A percentile compares a stretch with the other conserved stretches of the same genome.
Evolutionary conservation across 2,329 filamentous ascomycete species (phyloP).

Genomic region (Intubia oerlemansii): DNA sequence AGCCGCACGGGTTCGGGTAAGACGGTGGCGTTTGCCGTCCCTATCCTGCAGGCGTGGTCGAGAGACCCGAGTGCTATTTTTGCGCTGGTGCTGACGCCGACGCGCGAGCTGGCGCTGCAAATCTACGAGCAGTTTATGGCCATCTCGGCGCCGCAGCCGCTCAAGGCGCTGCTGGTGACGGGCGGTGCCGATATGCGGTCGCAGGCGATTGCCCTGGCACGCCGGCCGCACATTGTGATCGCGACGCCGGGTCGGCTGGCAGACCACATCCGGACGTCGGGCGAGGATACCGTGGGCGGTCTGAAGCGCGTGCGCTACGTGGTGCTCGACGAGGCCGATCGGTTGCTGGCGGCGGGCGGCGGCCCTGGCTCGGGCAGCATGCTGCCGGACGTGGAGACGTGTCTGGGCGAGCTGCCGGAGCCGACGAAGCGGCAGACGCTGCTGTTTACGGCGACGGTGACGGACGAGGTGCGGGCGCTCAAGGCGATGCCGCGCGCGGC

Average conservation of each 20-base stretch:
- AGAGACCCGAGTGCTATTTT: slow-evolving; percentile 84
- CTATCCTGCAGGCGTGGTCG: slow-evolving; percentile 84
- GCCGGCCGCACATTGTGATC: slow-evolving; percentile 77
- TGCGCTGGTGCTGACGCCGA: slow-evolving; percentile 74
- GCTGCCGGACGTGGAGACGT: slow-evolving; percentile 85
- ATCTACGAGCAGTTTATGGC: slow-evolving; percentile 94
- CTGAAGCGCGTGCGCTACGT: slow-evolving; percentile 63
- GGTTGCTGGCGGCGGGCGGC: slow-evolving; percentile 43
- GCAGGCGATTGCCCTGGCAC: slow-evolving; percentile 67
- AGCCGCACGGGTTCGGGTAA: slow-evolving; percentile 93
- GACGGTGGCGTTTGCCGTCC: slow-evolving; percentile 86
- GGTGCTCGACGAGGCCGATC: slow-evolving; percentile 89
- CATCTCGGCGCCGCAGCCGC: slow-evolving; percentile 66
- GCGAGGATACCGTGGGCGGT: slow-evolving; percentile 72
- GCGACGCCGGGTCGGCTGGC: slow-evolving; percentile 84
- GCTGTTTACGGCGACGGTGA: slow-evolving; percentile 90
- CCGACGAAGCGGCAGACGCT: slow-evolving; percentile 69
- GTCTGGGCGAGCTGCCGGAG: slow-evolving; percentile 60
- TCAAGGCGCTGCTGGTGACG: slow-evolving; percentile 78
- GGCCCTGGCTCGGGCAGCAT: slow-evolving; percentile 42
- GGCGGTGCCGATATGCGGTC: slow-evolving; percentile 82
- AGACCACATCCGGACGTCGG: slow-evolving; percentile 81
- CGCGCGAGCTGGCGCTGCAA: slow-evolving; percentile 77
- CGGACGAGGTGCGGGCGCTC: slow-evolving; percentile 70
- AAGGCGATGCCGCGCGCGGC: slow-evolving; percentile 53